Evolutionary conservation across 208 protist species (phyloP), one percentile per base, ranked within the genome.

Genomic region (Trypanosoma theileri): DNA sequence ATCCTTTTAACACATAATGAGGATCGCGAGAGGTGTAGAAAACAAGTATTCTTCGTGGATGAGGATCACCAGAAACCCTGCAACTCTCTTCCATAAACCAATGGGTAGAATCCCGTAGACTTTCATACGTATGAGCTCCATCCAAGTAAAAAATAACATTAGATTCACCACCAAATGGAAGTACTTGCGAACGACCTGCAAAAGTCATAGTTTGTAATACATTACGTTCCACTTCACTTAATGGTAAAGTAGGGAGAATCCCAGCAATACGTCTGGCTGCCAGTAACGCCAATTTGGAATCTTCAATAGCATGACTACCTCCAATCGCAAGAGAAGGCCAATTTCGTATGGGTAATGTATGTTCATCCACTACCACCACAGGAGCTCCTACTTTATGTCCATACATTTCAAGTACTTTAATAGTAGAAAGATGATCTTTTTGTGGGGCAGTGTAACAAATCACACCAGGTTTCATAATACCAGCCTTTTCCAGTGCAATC

Each of bases 401-500:
- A 59, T 80, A 64, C 51, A 61, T 62, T 70, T 88, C 78, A n/a
- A 96, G 73, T 26, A 91, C 81, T 22, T 55, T 42, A 17, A 85
- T 79, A 26, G 85, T 83, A 45, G 77, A 69, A 8, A 85, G 85
- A 68, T 96, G 76, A 63, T 91, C 84, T 17, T 58, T 42, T 79
- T 95, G 88, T 40, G 89, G 84, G 3, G 81, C 69, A 3, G 89
- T 74, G 45, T 93, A 89, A 73, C 86, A 94, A 44, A 88, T 58
- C 35, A 85, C 75, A 40, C 79, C 73, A 17, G 75, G 69, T 80
- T 97, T 98, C 73, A 98, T 92, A 46, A 98, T 98, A 19, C 94
- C 96, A 17, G 89, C 91, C 83, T 99, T 99, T 71, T 98, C 91
- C 0, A 40, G 31, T 0, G 96, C 90, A 66, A 99, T 98, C 62